A percentile compares a stretch with the other conserved stretches of the same genome.
Evolutionary conservation across 1,139 yeast species (phyloP).

Genomic region (Sugiyamaella japonica): DNA sequence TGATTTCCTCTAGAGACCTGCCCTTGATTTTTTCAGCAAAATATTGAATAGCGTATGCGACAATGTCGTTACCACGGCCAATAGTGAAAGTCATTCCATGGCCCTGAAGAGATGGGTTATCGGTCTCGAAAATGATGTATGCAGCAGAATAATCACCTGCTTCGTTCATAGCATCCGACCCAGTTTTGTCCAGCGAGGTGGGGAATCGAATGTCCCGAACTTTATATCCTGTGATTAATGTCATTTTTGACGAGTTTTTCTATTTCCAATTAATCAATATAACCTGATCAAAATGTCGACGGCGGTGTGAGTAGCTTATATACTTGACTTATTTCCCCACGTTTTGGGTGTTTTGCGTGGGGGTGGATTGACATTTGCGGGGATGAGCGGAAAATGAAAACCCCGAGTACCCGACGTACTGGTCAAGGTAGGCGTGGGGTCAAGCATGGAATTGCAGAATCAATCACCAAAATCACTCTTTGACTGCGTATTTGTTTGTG

Average conservation of each 20-base stretch:
- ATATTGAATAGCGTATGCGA: constrained; percentile 38
- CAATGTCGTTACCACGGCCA: constrained; percentile 41
- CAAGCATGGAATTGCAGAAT: too few relatives aligned
- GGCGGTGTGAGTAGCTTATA: too few relatives aligned
- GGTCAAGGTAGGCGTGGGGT: too few relatives aligned
- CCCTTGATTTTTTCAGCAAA: constrained; percentile 39
- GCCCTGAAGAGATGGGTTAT: constrained; percentile 32
- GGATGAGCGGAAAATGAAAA: too few relatives aligned
- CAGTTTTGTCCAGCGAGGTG: constrained; percentile 42
- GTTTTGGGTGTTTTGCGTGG: too few relatives aligned
- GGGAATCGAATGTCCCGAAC: constrained; percentile 43
- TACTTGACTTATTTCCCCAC: too few relatives aligned
- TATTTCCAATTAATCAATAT: too few relatives aligned
- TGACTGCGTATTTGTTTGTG: too few relatives aligned
- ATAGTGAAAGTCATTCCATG: constrained; percentile 42
- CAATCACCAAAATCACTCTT: too few relatives aligned
- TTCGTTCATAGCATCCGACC: constrained; percentile 43
- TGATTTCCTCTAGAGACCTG: constrained; percentile 38
- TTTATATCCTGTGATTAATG: constrained; percentile 36
- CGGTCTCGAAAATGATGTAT: constrained; percentile 35
- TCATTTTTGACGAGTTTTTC: constrained; percentile 16
- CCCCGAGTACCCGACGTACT: too few relatives aligned
- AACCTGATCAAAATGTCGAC: too few relatives aligned
- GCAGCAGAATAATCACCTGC: constrained; percentile 44
- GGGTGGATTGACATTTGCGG: too few relatives aligned